Evolutionary conservation across 306 rosid species (phyloP).

Genomic region (Quercus alba): DNA sequence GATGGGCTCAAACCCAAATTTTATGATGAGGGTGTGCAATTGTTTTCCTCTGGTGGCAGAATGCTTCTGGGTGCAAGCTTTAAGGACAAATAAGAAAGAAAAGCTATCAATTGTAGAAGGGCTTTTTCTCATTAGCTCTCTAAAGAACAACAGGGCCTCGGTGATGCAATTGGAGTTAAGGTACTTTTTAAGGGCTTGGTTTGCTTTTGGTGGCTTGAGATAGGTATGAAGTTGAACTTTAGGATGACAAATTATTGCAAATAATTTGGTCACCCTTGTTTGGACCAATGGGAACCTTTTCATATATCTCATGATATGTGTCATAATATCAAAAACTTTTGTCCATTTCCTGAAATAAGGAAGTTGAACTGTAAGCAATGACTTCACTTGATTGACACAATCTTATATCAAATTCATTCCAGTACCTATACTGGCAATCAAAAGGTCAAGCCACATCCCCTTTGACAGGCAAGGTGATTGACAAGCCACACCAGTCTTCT

Average conservation of each 20-base stretch:
- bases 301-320: conserved; percentile 23
- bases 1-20: conserved; percentile 37
- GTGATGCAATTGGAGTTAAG: conserved; percentile 36
- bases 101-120: conserved; percentile 40
- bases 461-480: neutral
- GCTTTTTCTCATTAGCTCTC: conserved; percentile 35
- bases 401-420: neutral
- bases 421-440: no score
- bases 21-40: conserved; percentile 39
- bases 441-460: no score
- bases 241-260: conserved; percentile 8
- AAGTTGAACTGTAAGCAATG: neutral
- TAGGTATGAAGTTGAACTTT: conserved; percentile 26
- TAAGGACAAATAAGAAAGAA: conserved; percentile 43
- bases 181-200: conserved; percentile 40
- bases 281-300: conserved; percentile 20
- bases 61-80: conserved; percentile 38
- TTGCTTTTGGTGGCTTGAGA: conserved; percentile 55
- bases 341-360: neutral
- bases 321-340: neutral
- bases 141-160: conserved; percentile 38
- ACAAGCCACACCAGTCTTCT: neutral
- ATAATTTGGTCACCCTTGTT: conserved; percentile 1
- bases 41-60: conserved; percentile 35
- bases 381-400: neutral